phyloP scores from a whole-genome alignment of 1,139 yeast species.

The Protomyces lactucae-debilis region DNA sequence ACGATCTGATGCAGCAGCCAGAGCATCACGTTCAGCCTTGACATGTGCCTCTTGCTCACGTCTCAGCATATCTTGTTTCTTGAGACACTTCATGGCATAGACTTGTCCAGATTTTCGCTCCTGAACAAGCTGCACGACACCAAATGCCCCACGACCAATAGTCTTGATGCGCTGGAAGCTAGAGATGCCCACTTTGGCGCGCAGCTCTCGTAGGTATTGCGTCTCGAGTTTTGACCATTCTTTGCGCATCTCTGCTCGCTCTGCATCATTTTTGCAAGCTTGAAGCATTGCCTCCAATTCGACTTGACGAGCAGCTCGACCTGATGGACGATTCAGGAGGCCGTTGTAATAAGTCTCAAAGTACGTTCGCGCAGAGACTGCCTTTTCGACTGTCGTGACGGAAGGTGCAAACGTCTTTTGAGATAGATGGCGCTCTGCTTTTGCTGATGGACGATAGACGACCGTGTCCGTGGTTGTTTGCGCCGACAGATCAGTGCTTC shows the following conservation, averaged over 20 bases:
- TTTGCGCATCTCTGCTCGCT: conserved; percentile 4
- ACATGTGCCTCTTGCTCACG: conserved; percentile 54
- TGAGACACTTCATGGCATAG: conserved; percentile 28
- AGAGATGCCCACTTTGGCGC: conserved; percentile 12
- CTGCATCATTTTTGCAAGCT: conserved; percentile 2
- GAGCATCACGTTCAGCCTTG: conserved; percentile 45
- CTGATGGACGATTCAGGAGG: conserved; percentile 22
- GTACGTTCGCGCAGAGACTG: conserved; percentile 23
- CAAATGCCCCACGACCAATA: conserved; percentile 29
- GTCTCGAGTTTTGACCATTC: conserved; percentile 17
- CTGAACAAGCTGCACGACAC: conserved; percentile 27
- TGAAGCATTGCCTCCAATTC: conserved; percentile 17
- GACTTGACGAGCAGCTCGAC: conserved; percentile 10
- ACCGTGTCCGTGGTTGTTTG: neutral
- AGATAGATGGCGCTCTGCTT: neutral
- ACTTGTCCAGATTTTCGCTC: conserved; percentile 16
- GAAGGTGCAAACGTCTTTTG: conserved; percentile 14
- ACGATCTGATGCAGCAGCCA: conserved; percentile 24
- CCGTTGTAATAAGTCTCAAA: conserved; percentile 25
- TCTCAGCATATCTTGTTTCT: conserved; percentile 27
- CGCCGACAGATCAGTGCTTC: neutral
- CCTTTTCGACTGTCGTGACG: conserved; percentile 21
- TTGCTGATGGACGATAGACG: neutral
- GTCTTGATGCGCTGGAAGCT: conserved; percentile 21
- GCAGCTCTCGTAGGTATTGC: conserved; percentile 19